These are phyloP conservation scores for Colletotrichum camelliae DNA, from an alignment of 2,329 filamentous ascomycete genomes.

Conservation along the genomic window DNA sequence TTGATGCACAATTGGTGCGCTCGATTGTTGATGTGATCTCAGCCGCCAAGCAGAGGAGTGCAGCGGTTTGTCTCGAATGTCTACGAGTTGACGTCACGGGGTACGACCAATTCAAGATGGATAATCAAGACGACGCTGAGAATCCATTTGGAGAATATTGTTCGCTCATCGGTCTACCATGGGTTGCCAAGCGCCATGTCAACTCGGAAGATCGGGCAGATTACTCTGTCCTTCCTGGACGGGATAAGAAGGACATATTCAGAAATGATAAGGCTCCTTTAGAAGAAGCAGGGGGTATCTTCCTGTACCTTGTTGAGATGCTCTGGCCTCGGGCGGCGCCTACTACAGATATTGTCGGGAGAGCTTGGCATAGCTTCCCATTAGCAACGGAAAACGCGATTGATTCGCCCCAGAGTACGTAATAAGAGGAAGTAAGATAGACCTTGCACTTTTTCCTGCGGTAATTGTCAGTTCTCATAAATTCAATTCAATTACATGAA, in stretches of 20 bases:
- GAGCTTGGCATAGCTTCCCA: background rate
- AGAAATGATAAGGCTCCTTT: background rate
- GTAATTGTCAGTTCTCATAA: background rate
- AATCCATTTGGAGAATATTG: background rate
- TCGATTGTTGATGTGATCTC: background rate
- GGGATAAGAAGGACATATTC: background rate
- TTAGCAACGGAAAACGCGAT: background rate
- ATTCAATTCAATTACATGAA: too few relatives aligned
- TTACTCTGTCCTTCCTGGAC: background rate
- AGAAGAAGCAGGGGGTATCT: background rate
- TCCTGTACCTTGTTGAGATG: background rate
- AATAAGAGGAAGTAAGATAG: rapidly evolving
- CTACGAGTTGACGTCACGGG: background rate
- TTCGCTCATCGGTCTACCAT: background rate
- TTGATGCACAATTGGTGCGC: background rate
- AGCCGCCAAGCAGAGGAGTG: background rate
- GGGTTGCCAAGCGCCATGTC: background rate
- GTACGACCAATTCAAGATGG: background rate
- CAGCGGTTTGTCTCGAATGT: background rate
- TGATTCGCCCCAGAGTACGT: background rate
- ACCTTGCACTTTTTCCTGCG: background rate
- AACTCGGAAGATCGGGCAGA: background rate
- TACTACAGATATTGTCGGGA: background rate
- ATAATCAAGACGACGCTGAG: background rate
- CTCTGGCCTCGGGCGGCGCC: background rate